These are phyloP conservation scores for Gnetum montanum DNA, from an alignment of 75 land plant genomes.

Conservation along the genomic window DNA sequence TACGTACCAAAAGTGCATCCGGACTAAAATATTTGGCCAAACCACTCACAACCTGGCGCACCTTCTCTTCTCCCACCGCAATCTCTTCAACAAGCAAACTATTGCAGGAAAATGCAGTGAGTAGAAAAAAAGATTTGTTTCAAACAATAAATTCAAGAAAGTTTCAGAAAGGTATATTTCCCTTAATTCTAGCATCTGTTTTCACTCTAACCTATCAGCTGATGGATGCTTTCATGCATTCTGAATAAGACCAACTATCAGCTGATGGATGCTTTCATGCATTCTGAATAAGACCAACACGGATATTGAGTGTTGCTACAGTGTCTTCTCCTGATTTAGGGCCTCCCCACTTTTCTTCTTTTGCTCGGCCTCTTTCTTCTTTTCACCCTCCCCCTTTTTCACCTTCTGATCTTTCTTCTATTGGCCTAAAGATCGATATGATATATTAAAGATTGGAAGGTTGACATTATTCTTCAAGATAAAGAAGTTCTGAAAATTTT, in stretches of 20 bases:
- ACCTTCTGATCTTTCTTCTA: conserved; percentile 15
- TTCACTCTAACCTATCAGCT: conserved; percentile 64
- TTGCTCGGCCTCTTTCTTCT: conserved; percentile 38
- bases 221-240: conserved; percentile 59
- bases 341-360: conserved; percentile 36
- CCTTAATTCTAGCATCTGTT: too few species aligned
- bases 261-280: conserved; percentile 44
- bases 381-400: conserved; percentile 20
- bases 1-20: conserved; percentile 61
- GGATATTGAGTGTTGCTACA: conserved; percentile 60
- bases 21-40: conserved; percentile 48
- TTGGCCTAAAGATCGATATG: too few species aligned
- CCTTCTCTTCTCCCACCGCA: conserved; percentile 74
- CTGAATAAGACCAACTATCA: too few species aligned
- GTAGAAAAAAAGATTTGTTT: too few species aligned
- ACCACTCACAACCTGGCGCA: conserved; percentile 95
- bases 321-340: conserved; percentile 45
- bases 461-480: too few species aligned
- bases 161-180: neutral
- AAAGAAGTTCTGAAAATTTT: too few species aligned
- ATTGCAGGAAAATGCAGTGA: neutral
- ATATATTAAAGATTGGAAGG: too few species aligned
- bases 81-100: conserved; percentile 96
- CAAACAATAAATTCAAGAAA: neutral
- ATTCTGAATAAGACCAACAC: conserved; percentile 80